Evolutionary conservation across 306 rosid genomes (phyloP).

Genomic region (Dryas drummondii): DNA sequence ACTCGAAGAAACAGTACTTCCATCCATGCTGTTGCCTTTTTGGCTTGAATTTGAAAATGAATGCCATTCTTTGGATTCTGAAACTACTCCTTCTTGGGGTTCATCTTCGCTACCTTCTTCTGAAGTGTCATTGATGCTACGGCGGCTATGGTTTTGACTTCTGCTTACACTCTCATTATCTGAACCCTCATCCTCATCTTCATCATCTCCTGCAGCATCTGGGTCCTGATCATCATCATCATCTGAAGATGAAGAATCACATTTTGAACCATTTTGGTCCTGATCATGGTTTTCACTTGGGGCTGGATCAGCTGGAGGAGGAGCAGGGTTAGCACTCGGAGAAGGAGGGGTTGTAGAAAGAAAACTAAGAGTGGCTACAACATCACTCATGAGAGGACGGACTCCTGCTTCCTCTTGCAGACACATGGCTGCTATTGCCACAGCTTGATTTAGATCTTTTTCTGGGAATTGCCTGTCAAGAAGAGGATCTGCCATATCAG

Average conservation of each 20-base stretch:
- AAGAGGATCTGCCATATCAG: slow-evolving; percentile 70
- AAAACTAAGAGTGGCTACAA: slow-evolving; percentile 72
- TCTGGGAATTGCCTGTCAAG: slow-evolving; percentile 58
- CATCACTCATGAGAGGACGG: slow-evolving; percentile 87
- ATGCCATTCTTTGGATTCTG: slow-evolving; percentile 27
- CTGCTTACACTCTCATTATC: slow-evolving; percentile 21
- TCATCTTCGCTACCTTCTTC: slow-evolving; percentile 15
- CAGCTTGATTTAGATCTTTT: slow-evolving; percentile 85
- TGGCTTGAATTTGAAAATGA: slow-evolving; percentile 36
- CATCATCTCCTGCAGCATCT: neutral
- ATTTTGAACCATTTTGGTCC: neutral
- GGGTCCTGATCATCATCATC: slow-evolving; percentile 12
- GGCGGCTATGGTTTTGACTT: neutral
- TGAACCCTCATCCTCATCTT: slow-evolving; percentile 14
- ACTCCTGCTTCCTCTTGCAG: slow-evolving; percentile 84
- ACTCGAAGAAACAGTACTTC: slow-evolving; percentile 28
- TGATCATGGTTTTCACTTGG: slow-evolving; percentile 7
- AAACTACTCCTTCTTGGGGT: slow-evolving; percentile 22
- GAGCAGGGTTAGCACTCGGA: slow-evolving; percentile 19
- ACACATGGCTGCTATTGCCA: slow-evolving; percentile 93
- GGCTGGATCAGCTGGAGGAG: slow-evolving; percentile 20
- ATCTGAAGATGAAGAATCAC: slow-evolving; percentile 1
- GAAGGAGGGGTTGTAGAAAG: slow-evolving; percentile 53
- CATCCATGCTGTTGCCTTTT: slow-evolving; percentile 30
- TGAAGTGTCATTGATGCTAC: neutral